phyloP scores from a whole-genome alignment of 805 yeast species.

The Saccharomycopsis schoenii region DNA sequence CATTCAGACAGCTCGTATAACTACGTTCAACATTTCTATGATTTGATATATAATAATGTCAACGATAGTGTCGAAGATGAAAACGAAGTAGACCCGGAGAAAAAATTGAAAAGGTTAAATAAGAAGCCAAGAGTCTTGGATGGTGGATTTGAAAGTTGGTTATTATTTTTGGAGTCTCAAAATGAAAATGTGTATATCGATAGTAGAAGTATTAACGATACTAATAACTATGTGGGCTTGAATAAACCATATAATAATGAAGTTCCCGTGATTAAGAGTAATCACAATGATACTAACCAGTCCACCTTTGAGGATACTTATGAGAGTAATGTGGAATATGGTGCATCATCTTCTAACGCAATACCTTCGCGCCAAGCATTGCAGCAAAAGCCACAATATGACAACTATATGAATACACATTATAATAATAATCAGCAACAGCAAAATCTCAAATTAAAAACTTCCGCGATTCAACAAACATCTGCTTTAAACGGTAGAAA shows the following conservation, averaged over 20 bases:
- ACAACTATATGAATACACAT: background rate
- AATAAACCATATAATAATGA: background rate
- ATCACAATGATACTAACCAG: background rate
- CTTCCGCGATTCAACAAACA: background rate
- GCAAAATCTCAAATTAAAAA: background rate
- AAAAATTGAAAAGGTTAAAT: conserved; percentile 6
- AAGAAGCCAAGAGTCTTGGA: conserved; percentile 11
- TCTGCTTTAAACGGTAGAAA: background rate
- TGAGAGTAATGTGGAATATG: background rate
- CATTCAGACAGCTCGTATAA: conserved; percentile 8
- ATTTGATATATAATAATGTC: conserved; percentile 3
- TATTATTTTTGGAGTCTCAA: conserved; percentile 10
- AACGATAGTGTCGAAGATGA: background rate
- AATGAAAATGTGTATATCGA: background rate
- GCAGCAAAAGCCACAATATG: background rate
- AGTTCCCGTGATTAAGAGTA: background rate
- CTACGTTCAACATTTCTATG: conserved; percentile 12
- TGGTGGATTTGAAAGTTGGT: conserved; percentile 16
- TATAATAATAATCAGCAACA: conserved; percentile 3
- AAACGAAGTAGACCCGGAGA: background rate
- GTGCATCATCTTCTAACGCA: background rate
- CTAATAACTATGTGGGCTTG: background rate
- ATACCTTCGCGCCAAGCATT: background rate
- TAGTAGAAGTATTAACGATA: background rate
- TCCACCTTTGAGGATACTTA: background rate